Evolutionary conservation across 2,329 filamentous ascomycete genomes (phyloP).

Genomic region (Talaromyces sp.): DNA sequence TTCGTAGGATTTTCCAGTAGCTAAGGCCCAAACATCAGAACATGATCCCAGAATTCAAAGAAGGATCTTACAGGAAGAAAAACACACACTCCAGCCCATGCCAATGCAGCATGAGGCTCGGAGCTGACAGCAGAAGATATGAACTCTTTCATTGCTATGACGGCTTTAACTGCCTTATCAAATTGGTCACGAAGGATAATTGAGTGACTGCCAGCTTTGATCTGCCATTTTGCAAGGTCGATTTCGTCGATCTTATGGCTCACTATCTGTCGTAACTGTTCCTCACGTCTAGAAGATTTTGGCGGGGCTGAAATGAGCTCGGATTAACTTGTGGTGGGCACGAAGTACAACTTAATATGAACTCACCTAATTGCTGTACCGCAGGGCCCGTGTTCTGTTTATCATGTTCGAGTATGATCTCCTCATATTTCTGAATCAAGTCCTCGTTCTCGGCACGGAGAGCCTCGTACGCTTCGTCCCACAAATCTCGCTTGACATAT

Average conservation of each 20-base stretch:
- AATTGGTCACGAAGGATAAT: constrained; percentile 1
- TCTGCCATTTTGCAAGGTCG: constrained; percentile 2
- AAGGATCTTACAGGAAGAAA: background rate
- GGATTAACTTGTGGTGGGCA: background rate
- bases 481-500: background rate
- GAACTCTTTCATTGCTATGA: background rate
- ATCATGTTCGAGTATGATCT: background rate
- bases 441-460: background rate
- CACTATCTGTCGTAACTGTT: constrained; percentile 7
- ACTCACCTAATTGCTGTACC: background rate
- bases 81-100: constrained; percentile 1
- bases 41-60: background rate
- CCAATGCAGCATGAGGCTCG: constrained; percentile 3
- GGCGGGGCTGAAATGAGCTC: background rate
- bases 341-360: background rate
- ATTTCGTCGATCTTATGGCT: background rate
- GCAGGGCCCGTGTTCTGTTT: background rate
- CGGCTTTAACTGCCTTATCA: background rate
- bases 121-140: background rate
- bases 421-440: constrained; percentile 4
- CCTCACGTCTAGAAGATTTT: background rate
- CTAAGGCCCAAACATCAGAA: background rate
- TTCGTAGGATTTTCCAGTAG: background rate
- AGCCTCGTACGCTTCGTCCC: background rate
- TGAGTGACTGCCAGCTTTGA: background rate